Evolutionary conservation across 176 grass and related monocot genomes (phyloP), one percentile per base, ranked within the genome.

Genomic region (Bolboschoenus planiculmis): DNA sequence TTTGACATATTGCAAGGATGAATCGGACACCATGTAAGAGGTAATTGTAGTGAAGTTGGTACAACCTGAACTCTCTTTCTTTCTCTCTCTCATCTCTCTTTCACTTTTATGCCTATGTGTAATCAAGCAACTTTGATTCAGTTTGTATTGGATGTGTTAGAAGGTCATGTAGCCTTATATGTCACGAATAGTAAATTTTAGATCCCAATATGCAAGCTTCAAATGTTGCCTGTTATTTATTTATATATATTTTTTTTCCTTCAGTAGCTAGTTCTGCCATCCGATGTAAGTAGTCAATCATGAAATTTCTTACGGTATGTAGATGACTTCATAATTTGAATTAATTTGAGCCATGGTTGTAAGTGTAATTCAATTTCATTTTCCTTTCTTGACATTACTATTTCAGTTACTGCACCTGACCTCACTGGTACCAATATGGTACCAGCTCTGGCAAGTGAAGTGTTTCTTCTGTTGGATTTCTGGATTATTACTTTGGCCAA

Each of bases 1-100:
- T 0, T 76, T 98, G 64, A 27, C 73, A 7, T 93, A 98, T 76
- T 85, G 90, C 55, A 98, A 98, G 87, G 95, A 98, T 16, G 92
- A 94, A 53, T 85, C 77, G 3, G 87, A 98, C 81, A 78, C 80
- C 34, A 83, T 84, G 77, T 90, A 87, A 72, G 47, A 78, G 70
- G 75, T 70, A 77, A 18, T 44, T 66, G 44, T 74, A 16, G 0
- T 10, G 1, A 62, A 46, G 54, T 82, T 73, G 14, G 43, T 23
- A 36, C 48, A n/a, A 43, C 61, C 34, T 57, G 24, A 84, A 43
- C 30, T 83, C 57, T 81, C 26, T 80, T n/a, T 63, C 54, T 44
- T n/a, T n/a, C n/a, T n/a, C 26, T 7, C 44, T 40, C 63, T 29
- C 62, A 31, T 27, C 42, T 74, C 42, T 48, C 1, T 26, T 16